Conservation (phyloP, 352 stramenopile species). For the Aphanomyces euteiches region DNA sequence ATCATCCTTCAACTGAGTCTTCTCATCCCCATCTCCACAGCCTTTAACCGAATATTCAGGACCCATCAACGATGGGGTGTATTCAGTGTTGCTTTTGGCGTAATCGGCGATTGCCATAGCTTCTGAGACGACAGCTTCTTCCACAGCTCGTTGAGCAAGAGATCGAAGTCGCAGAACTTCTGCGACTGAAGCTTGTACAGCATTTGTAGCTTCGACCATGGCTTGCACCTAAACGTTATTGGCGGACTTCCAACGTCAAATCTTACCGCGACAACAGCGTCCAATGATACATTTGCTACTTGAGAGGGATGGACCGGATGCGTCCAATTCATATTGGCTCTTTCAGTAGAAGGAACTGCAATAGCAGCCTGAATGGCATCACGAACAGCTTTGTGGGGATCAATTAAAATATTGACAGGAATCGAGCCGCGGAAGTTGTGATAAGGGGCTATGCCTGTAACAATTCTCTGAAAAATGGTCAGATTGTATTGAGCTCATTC, state of each 20-base stretch:
- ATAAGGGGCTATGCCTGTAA: neutral
- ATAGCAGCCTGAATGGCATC: conserved; percentile 21
- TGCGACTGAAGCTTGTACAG: conserved; percentile 9
- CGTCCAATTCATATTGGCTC: conserved; percentile 11
- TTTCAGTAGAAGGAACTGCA: neutral
- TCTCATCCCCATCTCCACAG: neutral
- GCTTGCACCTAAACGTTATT: conserved; percentile 19
- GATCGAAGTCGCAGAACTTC: conserved; percentile 23
- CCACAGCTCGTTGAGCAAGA: conserved; percentile 16
- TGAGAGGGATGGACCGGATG: conserved; percentile 26
- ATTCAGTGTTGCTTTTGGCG: conserved; percentile 17
- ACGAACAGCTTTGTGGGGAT: conserved; percentile 2
- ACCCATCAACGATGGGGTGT: conserved; percentile 6
- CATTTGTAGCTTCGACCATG: conserved; percentile 23
- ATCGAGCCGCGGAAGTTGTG: neutral
- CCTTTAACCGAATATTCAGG: neutral
- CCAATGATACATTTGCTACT: conserved; percentile 22
- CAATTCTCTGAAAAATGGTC: neutral
- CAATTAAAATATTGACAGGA: conserved; percentile 16
- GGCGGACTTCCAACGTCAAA: neutral
- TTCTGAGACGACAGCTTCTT: conserved; percentile 27
- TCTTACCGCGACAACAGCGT: conserved; percentile 21
- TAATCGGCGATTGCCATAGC: conserved; percentile 29
- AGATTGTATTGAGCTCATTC: neutral
- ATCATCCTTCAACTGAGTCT: neutral